phyloP scores from a whole-genome alignment of 148 eudicot genomes.

The Silene latifolia region DNA sequence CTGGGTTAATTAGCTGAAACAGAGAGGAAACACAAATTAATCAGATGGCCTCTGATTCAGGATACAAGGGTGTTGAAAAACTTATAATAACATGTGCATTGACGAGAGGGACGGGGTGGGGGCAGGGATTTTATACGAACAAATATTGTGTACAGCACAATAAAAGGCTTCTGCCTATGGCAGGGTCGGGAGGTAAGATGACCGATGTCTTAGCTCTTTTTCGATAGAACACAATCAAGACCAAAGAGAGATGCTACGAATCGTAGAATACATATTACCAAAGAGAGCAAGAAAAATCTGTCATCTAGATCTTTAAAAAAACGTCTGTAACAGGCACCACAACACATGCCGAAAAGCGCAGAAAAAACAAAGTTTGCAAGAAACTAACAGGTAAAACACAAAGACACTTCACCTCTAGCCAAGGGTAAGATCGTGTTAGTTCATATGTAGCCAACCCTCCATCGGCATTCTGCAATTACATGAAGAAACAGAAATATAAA shows the following conservation, averaged over 20 bases:
- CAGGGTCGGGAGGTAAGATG: not conserved
- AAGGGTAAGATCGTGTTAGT: slow-evolving; percentile 88
- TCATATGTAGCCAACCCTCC: slow-evolving; percentile 98
- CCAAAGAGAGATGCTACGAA: not conserved
- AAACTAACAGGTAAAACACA: slow-evolving; percentile 5
- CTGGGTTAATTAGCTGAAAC: slow-evolving; percentile 85
- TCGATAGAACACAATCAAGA: not conserved
- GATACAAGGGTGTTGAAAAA: not conserved
- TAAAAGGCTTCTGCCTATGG: too few species aligned
- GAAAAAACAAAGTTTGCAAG: not conserved
- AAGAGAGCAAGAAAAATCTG: not conserved
- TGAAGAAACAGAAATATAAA: slow-evolving; percentile 7
- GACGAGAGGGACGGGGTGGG: not conserved
- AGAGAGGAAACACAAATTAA: slow-evolving; percentile 7
- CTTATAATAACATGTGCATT: too few species aligned
- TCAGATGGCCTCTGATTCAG: not conserved
- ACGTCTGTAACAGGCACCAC: not conserved
- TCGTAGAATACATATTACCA: not conserved
- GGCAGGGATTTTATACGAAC: not conserved
- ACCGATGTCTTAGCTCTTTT: not conserved
- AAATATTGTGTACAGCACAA: not conserved
- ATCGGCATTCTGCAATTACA: slow-evolving; percentile 53
- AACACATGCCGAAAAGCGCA: not conserved
- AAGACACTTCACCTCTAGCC: slow-evolving; percentile 75
- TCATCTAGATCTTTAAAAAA: not conserved